Evolutionary conservation across 352 stramenopile species (phyloP).

Genomic region (Saprolegnia parasitica): DNA sequence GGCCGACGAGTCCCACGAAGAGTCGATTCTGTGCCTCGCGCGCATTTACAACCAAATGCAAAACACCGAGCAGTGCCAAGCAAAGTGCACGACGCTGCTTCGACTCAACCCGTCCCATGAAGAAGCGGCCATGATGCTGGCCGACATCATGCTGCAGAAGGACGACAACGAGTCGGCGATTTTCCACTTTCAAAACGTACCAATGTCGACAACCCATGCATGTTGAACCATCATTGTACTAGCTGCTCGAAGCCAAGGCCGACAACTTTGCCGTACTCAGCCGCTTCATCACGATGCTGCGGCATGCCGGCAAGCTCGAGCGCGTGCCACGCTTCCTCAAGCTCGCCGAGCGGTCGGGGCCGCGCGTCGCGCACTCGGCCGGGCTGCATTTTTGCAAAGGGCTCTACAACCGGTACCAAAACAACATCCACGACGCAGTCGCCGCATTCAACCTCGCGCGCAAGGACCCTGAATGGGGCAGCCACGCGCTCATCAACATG

Average conservation of each 20-base stretch:
- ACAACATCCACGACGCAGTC: slow-evolving; percentile 88
- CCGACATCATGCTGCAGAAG: slow-evolving; percentile 86
- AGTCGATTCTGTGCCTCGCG: slow-evolving; percentile 80
- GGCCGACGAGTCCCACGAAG: slow-evolving; percentile 74
- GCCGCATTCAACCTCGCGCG: slow-evolving; percentile 87
- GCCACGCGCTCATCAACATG: slow-evolving; percentile 87
- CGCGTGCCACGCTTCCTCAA: slow-evolving; percentile 71
- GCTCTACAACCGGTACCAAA: slow-evolving; percentile 84
- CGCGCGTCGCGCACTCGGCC: slow-evolving; percentile 67
- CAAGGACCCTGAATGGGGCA: slow-evolving; percentile 84
- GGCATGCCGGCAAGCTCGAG: slow-evolving; percentile 77
- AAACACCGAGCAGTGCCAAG: slow-evolving; percentile 83
- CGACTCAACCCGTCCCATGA: slow-evolving; percentile 76
- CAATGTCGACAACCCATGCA: neutral
- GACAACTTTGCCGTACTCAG: slow-evolving; percentile 88
- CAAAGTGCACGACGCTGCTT: slow-evolving; percentile 76
- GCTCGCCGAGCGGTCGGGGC: slow-evolving; percentile 65
- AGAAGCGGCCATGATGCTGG: slow-evolving; percentile 86
- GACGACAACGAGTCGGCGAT: slow-evolving; percentile 85
- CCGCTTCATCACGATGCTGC: slow-evolving; percentile 84
- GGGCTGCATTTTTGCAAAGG: slow-evolving; percentile 90
- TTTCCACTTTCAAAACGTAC: slow-evolving; percentile 67
- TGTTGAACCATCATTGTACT: slow-evolving; percentile 23
- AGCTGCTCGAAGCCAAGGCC: slow-evolving; percentile 83
- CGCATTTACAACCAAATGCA: slow-evolving; percentile 59